These are phyloP conservation scores for Orbilia brochopaga DNA, from an alignment of 2,329 filamentous ascomycete genomes.

Conservation along the genomic window DNA sequence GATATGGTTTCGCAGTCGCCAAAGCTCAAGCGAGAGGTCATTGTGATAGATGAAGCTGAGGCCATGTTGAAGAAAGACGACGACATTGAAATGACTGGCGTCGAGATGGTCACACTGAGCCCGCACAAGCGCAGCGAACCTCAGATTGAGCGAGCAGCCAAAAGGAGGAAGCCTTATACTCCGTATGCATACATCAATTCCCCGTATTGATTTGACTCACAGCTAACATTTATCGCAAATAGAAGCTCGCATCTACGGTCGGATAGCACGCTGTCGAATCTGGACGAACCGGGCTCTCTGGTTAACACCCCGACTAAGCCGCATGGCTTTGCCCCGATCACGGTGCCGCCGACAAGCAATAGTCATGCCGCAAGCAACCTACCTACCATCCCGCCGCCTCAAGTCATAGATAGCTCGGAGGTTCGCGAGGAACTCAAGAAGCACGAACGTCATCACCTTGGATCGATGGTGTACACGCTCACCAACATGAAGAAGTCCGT, in stretches of 20 bases:
- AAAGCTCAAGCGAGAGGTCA: slow-evolving; percentile 43
- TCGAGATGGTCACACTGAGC: slow-evolving; percentile 22
- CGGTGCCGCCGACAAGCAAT: slow-evolving; percentile 7
- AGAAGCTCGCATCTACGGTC: slow-evolving; percentile 24
- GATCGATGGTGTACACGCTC: slow-evolving; percentile 54
- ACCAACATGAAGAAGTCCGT: slow-evolving; percentile 58
- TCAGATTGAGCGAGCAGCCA: slow-evolving; percentile 27
- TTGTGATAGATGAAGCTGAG: slow-evolving; percentile 42
- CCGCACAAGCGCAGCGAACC: slow-evolving; percentile 33
- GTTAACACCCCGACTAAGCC: slow-evolving; percentile 28
- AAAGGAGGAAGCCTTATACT: slow-evolving; percentile 25
- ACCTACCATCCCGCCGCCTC: slow-evolving; percentile 52
- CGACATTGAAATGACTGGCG: slow-evolving; percentile 43
- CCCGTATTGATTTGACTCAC: not conserved
- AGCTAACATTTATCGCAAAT: not conserved
- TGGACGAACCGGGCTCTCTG: slow-evolving; percentile 32
- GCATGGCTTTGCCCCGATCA: slow-evolving; percentile 10
- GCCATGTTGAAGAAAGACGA: slow-evolving; percentile 38
- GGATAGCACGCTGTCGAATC: slow-evolving; percentile 39
- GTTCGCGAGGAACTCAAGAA: slow-evolving; percentile 51
- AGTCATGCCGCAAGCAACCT: slow-evolving; percentile 7
- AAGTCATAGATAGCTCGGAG: slow-evolving; percentile 54
- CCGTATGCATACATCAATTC: not conserved
- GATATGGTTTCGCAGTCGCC: slow-evolving; percentile 31
- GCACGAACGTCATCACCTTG: slow-evolving; percentile 53